phyloP scores from a whole-genome alignment of 2,329 filamentous ascomycete genomes.

The Knufia fluminis region DNA sequence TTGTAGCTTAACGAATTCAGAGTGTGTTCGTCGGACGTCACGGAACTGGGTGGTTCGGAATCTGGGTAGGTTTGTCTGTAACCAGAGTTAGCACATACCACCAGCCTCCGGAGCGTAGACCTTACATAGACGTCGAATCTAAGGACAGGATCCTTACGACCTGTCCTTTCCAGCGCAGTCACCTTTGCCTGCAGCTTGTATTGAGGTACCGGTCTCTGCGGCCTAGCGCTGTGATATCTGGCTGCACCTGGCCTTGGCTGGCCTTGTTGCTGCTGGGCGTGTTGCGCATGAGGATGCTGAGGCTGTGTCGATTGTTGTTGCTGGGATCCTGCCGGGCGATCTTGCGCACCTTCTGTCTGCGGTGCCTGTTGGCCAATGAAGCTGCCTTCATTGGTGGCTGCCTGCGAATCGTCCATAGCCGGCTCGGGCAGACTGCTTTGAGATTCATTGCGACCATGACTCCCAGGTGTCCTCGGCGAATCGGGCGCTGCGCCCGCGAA shows the following conservation, averaged over 20 bases:
- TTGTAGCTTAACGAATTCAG: conserved; percentile 91
- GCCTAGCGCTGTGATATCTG: conserved; percentile 38
- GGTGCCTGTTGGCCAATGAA: conserved; percentile 26
- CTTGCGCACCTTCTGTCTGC: conserved; percentile 11
- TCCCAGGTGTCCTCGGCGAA: conserved; percentile 32
- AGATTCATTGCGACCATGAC: conserved; percentile 19
- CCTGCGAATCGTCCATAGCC: not conserved
- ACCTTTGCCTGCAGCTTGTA: conserved; percentile 92
- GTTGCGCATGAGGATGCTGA: conserved; percentile 22
- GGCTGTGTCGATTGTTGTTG: conserved; percentile 30
- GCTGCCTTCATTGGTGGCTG: conserved; percentile 17
- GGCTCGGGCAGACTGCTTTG: conserved; percentile 21
- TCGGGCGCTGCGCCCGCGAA: conserved; percentile 31
- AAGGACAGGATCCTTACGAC: conserved; percentile 89
- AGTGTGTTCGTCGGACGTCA: conserved; percentile 89
- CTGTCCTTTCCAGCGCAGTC: conserved; percentile 81
- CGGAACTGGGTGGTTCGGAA: conserved; percentile 97
- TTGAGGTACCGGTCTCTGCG: conserved; percentile 49
- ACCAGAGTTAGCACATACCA: conserved; percentile 11
- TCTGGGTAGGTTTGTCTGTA: conserved; percentile 91
- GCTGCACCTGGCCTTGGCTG: conserved; percentile 31
- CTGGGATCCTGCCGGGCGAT: conserved; percentile 20
- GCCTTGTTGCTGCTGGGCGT: conserved; percentile 19
- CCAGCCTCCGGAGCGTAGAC: conserved; percentile 11
- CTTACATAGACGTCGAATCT: conserved; percentile 94